Evolutionary conservation across 306 rosid genomes (phyloP), one percentile per base, ranked within the genome.

Genomic region (Herpetospermum pedunculosum): DNA sequence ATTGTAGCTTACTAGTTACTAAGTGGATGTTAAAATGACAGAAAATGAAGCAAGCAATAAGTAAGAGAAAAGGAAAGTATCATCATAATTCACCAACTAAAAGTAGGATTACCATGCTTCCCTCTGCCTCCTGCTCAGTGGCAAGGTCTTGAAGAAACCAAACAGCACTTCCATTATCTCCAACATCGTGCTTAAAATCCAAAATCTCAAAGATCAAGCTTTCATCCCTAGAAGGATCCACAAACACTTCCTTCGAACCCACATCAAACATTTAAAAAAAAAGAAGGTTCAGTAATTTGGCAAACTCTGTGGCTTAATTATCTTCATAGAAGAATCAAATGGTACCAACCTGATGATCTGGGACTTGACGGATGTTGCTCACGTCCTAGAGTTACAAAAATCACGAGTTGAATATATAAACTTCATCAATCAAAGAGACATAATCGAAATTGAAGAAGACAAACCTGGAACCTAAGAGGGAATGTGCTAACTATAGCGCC

Each of bases 81-180:
- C 8, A 25, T 11, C 14, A n/a, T n/a, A n/a, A n/a, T n/a, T n/a
- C n/a, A n/a, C n/a, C n/a, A 38, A 40, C 15, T 44, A 34, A 35
- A 12, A 48, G 11, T 32, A 46, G 41, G 18, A n/a, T 74, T 86
- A 93, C 98, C 93, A 87, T 73, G 81, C 79, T 75, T 73, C 88
- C 94, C 64, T 87, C 90, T 9, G 97, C 94, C 29, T 89, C 93
- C 73, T 93, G 94, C 68, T 87, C 97, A 6, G 72, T 77, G 49
- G 96, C 96, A 77, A 89, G 98, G 85, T 90, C 97, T 79, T 86
- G 97, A 73, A 93, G 92, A 81, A 90, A 93, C 98, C 97, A 93
- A 12, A 76, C 77, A 69, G 98, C 96, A 79, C 96, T 89, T 79
- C 83, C 96, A 75, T 79, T 48, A 74, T 93, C 98, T 50, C 82